Percentiles rank a stretch among this genome's conserved stretches.
Conservation (phyloP, 139 green algal species). For the Chlorella sp. region DNA sequence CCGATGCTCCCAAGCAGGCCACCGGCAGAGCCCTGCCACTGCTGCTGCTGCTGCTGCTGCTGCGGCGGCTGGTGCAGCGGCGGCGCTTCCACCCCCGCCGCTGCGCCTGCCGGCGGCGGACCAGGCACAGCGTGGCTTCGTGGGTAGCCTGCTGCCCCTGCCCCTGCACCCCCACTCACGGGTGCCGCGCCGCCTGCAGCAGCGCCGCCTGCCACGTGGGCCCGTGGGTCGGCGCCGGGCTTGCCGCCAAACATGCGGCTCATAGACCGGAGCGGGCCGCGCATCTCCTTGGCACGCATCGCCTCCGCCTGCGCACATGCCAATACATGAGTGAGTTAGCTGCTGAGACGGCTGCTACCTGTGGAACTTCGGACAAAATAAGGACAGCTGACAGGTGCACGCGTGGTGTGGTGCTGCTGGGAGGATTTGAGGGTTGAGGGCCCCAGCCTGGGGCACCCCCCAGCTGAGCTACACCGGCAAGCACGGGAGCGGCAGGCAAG, state of each 20-base stretch:
- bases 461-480: neutral
- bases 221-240: neutral
- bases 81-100: neutral
- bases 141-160: neutral
- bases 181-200: neutral
- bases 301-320: slow-evolving; percentile 7
- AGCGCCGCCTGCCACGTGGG: neutral
- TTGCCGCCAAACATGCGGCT: neutral
- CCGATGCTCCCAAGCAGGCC: neutral
- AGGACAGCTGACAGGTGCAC: neutral
- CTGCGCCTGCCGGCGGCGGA: neutral
- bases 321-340: too few species aligned
- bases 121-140: neutral
- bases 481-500: neutral
- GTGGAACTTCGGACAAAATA: too few species aligned
- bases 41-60: neutral
- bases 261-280: neutral
- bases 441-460: neutral
- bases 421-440: neutral
- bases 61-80: neutral
- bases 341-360: too few species aligned
- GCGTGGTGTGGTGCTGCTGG: neutral
- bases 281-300: neutral
- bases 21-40: neutral
- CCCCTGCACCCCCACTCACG: too few species aligned